Conservation (phyloP, 805 yeast species). For the Candida pini region DNA sequence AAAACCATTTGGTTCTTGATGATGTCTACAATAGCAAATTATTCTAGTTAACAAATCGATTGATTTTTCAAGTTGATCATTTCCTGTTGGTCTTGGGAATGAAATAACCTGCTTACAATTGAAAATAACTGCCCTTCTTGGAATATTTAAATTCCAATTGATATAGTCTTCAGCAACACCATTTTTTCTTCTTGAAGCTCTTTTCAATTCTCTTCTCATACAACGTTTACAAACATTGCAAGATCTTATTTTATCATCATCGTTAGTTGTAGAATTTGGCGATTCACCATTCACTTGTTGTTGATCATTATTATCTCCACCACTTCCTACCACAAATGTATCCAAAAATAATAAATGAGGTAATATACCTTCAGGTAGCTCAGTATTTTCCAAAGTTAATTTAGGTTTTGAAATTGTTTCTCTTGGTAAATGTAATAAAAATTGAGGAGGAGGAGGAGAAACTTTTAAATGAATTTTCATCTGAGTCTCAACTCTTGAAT, state of each 20-base stretch:
- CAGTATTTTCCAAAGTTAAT: conserved; percentile 52
- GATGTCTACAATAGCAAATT: conserved; percentile 95
- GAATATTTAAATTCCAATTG: conserved; percentile 70
- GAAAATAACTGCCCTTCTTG: conserved; percentile 81
- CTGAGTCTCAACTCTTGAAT: conserved; percentile 93
- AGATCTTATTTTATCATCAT: conserved; percentile 24
- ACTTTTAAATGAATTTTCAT: conserved; percentile 68
- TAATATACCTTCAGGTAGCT: conserved; percentile 42
- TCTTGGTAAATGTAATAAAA: conserved; percentile 72
- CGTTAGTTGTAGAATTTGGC: not conserved
- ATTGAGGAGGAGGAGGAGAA: conserved; percentile 73
- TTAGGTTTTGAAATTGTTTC: conserved; percentile 87
- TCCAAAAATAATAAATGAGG: conserved; percentile 63
- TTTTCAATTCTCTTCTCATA: conserved; percentile 85
- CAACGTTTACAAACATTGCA: conserved; percentile 85
- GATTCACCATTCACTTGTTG: conserved; percentile 25
- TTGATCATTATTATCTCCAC: conserved; percentile 24
- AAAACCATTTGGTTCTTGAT: conserved; percentile 83
- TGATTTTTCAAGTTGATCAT: conserved; percentile 27
- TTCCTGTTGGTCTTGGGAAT: conserved; percentile 52
- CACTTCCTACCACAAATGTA: conserved; percentile 57
- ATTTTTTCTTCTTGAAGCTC: conserved; percentile 88
- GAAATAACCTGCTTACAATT: conserved; percentile 86
- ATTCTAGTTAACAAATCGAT: conserved; percentile 63
- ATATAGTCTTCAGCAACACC: conserved; percentile 68